A percentile compares a stretch with the other conserved stretches of the same genome.
Evolutionary conservation across 1,284 basidiomycete species (phyloP).

Genomic region (Malassezia globosa): DNA sequence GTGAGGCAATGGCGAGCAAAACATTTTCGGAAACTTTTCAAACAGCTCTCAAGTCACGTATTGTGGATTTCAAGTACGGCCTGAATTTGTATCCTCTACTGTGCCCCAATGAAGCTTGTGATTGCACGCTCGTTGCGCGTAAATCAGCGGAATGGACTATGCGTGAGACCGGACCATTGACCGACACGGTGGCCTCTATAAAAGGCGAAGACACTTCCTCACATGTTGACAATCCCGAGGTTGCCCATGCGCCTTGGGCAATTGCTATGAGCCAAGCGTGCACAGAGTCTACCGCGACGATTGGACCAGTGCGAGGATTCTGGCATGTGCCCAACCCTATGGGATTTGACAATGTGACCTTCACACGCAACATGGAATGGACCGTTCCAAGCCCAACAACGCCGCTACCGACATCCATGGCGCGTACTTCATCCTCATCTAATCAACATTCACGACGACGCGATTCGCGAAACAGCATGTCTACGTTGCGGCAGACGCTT

Average conservation of each 20-base stretch:
- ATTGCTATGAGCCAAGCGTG: neutral
- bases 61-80: conserved; percentile 30
- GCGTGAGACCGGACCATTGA: conserved; percentile 36
- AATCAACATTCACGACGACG: neutral
- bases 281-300: neutral
- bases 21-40: conserved; percentile 39
- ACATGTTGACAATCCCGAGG: neutral
- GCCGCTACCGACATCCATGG: neutral
- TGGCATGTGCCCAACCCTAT: conserved; percentile 36
- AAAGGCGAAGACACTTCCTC: neutral
- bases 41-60: conserved; percentile 36
- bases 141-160: conserved; percentile 30
- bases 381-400: conserved; percentile 6
- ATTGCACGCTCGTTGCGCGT: conserved; percentile 30
- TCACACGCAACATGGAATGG: conserved; percentile 38
- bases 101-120: conserved; percentile 41
- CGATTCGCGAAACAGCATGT: neutral
- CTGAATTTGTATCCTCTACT: conserved; percentile 36
- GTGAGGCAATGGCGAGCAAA: conserved; percentile 42
- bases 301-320: conserved; percentile 21
- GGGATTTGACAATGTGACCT: conserved; percentile 43
- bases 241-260: conserved; percentile 1
- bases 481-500: neutral
- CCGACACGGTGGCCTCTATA: conserved; percentile 13
- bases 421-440: neutral